Evolutionary conservation across 768 basidiomycete species (phyloP).

Genomic region (Lentinus brumalis): DNA sequence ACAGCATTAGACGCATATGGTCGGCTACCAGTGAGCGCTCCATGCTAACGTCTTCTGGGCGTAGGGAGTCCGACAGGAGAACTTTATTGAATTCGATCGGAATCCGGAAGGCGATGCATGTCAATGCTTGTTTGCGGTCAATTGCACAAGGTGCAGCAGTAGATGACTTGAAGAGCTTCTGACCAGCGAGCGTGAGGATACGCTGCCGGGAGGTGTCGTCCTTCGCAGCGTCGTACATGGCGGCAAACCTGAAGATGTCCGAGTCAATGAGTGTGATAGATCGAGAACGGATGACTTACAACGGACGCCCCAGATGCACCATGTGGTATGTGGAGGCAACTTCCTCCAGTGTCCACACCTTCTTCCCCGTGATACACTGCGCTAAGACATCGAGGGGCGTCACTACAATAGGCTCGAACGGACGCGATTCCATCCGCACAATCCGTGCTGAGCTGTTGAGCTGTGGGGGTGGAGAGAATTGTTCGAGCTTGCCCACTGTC

Average conservation of each 20-base stretch:
- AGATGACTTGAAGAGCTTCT: not conserved
- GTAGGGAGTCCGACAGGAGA: not conserved
- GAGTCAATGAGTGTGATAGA: not conserved
- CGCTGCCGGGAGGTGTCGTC: constrained; percentile 1
- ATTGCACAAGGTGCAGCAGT: not conserved
- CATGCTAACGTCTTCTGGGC: not conserved
- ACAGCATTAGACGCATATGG: constrained; percentile 34
- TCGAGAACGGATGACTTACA: constrained; percentile 16
- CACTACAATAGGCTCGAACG: constrained; percentile 22
- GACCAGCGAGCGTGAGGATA: constrained; percentile 14
- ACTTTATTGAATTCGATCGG: constrained; percentile 29
- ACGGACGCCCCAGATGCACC: constrained; percentile 26
- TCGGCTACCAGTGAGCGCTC: constrained; percentile 33
- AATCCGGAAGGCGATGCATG: constrained; percentile 24
- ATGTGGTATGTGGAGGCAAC: constrained; percentile 24
- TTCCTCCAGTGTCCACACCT: constrained; percentile 15
- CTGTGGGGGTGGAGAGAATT: constrained; percentile 3
- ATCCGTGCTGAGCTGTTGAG: constrained; percentile 12
- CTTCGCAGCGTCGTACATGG: constrained; percentile 16
- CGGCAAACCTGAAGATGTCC: not conserved
- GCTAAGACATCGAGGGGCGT: constrained; percentile 31
- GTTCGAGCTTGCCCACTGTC: constrained; percentile 24
- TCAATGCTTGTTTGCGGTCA: not conserved
- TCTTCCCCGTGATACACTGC: not conserved
- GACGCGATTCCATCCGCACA: constrained; percentile 5